Percentiles rank a stretch among this genome's conserved stretches.
These are phyloP conservation scores for Macadamia tetraphylla DNA, from an alignment of 164 flowering plant species.

Conservation along the genomic window DNA sequence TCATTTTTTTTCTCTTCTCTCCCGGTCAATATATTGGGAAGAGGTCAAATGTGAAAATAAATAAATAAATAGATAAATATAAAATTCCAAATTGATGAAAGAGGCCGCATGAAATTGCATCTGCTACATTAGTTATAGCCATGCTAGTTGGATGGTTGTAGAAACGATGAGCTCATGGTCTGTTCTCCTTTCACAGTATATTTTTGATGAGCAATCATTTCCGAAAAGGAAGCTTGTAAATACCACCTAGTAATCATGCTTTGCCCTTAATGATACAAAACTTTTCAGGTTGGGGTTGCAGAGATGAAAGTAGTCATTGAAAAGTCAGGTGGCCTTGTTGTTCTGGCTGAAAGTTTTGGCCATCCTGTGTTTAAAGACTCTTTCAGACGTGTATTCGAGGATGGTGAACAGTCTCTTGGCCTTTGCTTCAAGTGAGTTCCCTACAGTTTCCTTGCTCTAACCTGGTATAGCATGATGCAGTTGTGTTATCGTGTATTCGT, in stretches of 20 bases:
- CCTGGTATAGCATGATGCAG: not conserved
- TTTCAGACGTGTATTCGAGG: constrained; percentile 86
- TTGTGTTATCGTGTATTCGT: too few species aligned
- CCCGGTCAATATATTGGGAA: too few species aligned
- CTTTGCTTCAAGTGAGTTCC: constrained; percentile 86
- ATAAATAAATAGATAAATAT: too few species aligned
- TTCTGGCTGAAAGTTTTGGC: constrained; percentile 93
- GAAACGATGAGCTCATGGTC: not conserved
- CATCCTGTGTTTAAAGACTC: constrained; percentile 93
- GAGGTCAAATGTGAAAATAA: too few species aligned
- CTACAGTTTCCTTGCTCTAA: not conserved
- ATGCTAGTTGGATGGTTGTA: not conserved
- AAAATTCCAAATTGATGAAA: too few species aligned
- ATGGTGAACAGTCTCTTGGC: constrained; percentile 86
- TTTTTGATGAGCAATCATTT: not conserved
- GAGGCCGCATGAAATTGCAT: too few species aligned
- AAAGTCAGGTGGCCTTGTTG: constrained; percentile 94
- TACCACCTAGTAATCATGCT: not conserved
- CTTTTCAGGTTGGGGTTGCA: constrained; percentile 84
- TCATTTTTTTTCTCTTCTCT: too few species aligned
- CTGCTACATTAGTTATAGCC: too few species aligned
- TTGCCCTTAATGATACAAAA: not conserved
- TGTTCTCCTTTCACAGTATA: not conserved
- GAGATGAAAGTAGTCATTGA: constrained; percentile 95
- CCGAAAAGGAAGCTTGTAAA: not conserved